Evolutionary conservation across 345 rosid genomes (phyloP), one percentile per base, ranked within the genome.

Genomic region (Fremontodendron californicum): DNA sequence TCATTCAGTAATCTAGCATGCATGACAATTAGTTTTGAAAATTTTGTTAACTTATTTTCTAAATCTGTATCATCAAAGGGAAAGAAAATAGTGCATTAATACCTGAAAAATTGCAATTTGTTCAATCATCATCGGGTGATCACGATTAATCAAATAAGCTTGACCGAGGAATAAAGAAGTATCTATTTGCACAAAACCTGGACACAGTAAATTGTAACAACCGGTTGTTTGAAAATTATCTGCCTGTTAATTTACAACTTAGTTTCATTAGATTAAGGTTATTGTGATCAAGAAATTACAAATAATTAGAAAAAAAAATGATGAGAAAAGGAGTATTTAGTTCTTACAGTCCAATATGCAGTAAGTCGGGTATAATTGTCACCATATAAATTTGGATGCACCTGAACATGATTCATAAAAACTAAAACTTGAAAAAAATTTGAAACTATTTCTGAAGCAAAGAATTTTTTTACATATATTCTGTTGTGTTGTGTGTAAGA

Each of bases 301-400:
- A 27, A 27, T 12, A 29, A 25, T 21, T 21, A 27, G 37, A 31
- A n/a, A 61, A 29, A 60, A 4, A 7, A 5, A 29, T n/a, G n/a
- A n/a, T n/a, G n/a, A n/a, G n/a, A n/a, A 35, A 1, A 18, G 10
- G 18, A 4, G 0, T 5, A 16, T 15, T 49, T 6, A 8, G 45
- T 68, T 29, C 76, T 81, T 27, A 81, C 81, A 2, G 81, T 78
- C 79, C 79, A 81, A 51, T 74, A 52, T 69, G 76, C 48, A 15
- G 84, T 81, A 18, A 81, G 76, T 29, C 84, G 68, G 3, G 79
- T 61, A 0, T 1, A 1, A 68, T 71, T 74, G 25, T 81, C 76
- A 2, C 67, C 73, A 49, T 81, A 74, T 3, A 81, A 10, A 29
- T 49, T 69, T 60, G 77, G 79, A 68, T 78, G 76, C n/a, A 75